Evolutionary conservation across 305 asterid genomes (phyloP), one percentile per base, ranked within the genome.

Genomic region (Fraxinus sp.): DNA sequence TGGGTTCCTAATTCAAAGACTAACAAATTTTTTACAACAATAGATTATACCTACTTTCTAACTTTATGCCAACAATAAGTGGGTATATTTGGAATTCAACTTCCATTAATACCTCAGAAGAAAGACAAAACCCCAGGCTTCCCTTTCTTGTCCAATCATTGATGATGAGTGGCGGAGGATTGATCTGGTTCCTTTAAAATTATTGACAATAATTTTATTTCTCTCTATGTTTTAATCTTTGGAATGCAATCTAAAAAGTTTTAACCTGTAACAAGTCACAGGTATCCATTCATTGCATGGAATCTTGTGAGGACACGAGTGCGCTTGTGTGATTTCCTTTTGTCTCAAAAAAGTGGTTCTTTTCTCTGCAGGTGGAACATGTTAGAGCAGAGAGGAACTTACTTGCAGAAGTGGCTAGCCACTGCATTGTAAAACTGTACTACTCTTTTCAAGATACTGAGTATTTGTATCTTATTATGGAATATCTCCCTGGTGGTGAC

Each of bases 401-500:
- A 43, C 87, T 95, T 83, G 98, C 98, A 35, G 98, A 95, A 91
- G 98, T 95, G 79, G 98, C 94, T 79, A 92, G 98, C 85, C 97
- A 92, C 89, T 93, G 90, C 84, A 95, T 95, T 78, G 98, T 95
- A 79, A 95, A 95, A 84, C 72, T 95, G 55, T 93, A 93, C 84
- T 95, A 93, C 90, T 94, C 98, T 78, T 95, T 95, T 82, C 98
- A 95, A 92, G 98, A 95, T 91, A 91, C 92, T 26, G 98, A 95
- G 82, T 89, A 93, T 87, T 89, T 95, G 64, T 95, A 95, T 88
- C 98, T 95, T 77, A 91, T 95, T 81, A 95, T 95, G 98, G 98
- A 95, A 82, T 93, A 95, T 84, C 97, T 95, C 80, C 98, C 98
- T 82, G 98, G 98, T 33, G 98, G 98, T 46, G 98, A 95, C 83